Conservation (phyloP, 75 land plant genomes). For the Selaginella moellendorffii region DNA sequence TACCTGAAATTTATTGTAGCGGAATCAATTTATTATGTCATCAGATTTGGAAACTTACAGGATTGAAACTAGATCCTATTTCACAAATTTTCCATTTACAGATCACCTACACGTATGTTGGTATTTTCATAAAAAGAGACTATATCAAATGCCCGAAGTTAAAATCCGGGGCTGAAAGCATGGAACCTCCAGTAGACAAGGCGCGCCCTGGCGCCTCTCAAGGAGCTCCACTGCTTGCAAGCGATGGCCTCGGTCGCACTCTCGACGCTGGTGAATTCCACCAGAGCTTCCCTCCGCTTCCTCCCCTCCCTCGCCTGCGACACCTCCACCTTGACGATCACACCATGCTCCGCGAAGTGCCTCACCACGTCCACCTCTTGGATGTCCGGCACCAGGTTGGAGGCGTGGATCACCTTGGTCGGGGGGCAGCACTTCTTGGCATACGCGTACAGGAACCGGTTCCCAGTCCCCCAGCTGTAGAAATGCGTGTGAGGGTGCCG, state of each 20-base stretch:
- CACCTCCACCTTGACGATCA: slow-evolving; percentile 57
- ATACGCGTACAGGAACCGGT: slow-evolving; percentile 76
- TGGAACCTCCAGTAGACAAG: too few species aligned
- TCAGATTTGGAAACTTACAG: too few species aligned
- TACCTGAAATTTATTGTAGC: too few species aligned
- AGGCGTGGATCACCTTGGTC: slow-evolving; percentile 85
- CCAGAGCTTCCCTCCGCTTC: not conserved
- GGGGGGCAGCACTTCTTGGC: slow-evolving; percentile 86
- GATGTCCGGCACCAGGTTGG: slow-evolving; percentile 60
- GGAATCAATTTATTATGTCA: too few species aligned
- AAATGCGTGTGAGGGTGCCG: slow-evolving; percentile 76
- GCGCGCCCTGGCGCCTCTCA: too few species aligned
- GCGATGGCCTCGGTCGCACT: not conserved
- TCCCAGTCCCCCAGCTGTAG: slow-evolving; percentile 84
- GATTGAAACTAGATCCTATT: too few species aligned
- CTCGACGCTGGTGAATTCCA: not conserved
- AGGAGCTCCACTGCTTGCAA: not conserved
- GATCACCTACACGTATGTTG: too few species aligned
- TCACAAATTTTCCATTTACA: too few species aligned
- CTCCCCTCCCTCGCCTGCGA: not conserved
- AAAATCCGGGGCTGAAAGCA: too few species aligned
- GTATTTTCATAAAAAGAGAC: too few species aligned
- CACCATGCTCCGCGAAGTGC: slow-evolving; percentile 72
- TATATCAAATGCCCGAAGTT: too few species aligned
- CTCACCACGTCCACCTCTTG: slow-evolving; percentile 59